Base-by-base conservation (phyloP, 2,329 filamentous ascomycete species). In the Lachnellula cervina region DNA sequence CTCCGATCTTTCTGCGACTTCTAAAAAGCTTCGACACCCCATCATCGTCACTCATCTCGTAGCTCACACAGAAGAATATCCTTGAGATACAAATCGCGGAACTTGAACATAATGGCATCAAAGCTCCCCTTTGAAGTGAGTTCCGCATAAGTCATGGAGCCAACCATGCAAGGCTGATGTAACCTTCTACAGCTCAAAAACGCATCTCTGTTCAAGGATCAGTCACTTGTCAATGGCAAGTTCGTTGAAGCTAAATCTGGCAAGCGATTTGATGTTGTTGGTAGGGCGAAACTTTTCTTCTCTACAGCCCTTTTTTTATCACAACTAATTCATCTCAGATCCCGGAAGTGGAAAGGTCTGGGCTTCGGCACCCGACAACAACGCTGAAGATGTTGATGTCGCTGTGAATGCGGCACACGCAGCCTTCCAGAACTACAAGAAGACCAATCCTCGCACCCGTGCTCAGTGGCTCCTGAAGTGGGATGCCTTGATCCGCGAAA, bases 391-490 rank as follows among this genome's bases (percentile, higher is more conserved):
- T 69, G 83, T 87, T 53, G 79, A 85, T 57, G 69, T 69, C 4
- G 80, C 84, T 1, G 82, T 87, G 6, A 71, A 81, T 62, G 76
- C 78, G 43, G 80, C 85, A 0, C 75, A 86, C 57, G 71, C 72
- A n/a, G 81, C 82, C 4, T 88, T 88, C 63, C 71, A 82, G 59
- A 71, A 71, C 19, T 89, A 81, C 71, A 77, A 75, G 56, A 84
- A 82, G 59, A 70, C 78, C 53, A 86, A 80, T 60, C 84, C 86
- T 0, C 76, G 82, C 16, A 75, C 76, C 51, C 78, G 84, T 52
- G 84, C 84, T 1, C 79, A 86, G 62, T 79, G 81, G 69, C 72
- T 89, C 9, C 70, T 84, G 53, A 82, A 82, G 68, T 88, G 84
- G 83, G 81, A 88, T 69, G 69, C 76, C 3, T 74, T 88, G 54